These are phyloP conservation scores for Daucus carota DNA, from an alignment of 129 eudicot genomes.

Conservation along the genomic window DH1_v3.0 NC_030386.2:34555501-34556000, in stretches of 20 bases:
- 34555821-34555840: not conserved
- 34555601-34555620: slow-evolving; percentile 14
- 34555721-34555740: slow-evolving; percentile 33
- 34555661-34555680: not conserved
- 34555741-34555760: slow-evolving; percentile 7
- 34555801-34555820: not conserved
- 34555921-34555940: not conserved
- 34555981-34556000: not conserved
- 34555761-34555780: not conserved
- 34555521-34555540: not conserved
- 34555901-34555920: not conserved
- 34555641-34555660: slow-evolving; percentile 24
- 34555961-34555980: slow-evolving; percentile 3
- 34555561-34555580: not conserved
- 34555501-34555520: not conserved
- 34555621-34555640: slow-evolving; percentile 8
- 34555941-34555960: not conserved
- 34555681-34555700: slow-evolving; percentile 6
- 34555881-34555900: slow-evolving; percentile 2
- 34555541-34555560: not conserved
- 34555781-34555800: not conserved
- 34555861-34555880: slow-evolving; percentile 35
- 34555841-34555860: slow-evolving; percentile 29
- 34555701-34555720: slow-evolving; percentile 52
- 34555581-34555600: not conserved